These are phyloP conservation scores for Neopestalotiopsis rosae DNA, from an alignment of 2,329 filamentous ascomycete species.

Conservation along the genomic window DNA sequence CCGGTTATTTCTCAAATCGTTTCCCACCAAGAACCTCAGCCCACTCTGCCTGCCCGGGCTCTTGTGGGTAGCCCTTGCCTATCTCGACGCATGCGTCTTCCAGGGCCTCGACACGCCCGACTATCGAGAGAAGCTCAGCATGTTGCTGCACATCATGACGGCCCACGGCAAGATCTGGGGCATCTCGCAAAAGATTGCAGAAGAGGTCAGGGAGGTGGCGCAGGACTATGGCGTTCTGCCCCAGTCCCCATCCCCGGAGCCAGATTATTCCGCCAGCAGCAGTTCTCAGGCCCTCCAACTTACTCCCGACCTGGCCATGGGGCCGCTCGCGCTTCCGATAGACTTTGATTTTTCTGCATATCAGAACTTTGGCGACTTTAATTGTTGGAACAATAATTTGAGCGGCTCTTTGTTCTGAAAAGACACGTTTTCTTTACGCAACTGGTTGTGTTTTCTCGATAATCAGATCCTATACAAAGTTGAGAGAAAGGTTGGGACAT, in stretches of 20 bases:
- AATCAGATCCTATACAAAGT: too few species aligned
- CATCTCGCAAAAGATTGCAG: constrained; percentile 39
- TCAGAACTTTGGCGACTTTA: background rate
- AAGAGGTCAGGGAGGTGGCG: constrained; percentile 37
- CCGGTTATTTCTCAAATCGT: constrained; percentile 35
- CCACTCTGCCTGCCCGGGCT: constrained; percentile 31
- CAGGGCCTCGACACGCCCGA: constrained; percentile 35
- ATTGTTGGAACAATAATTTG: constrained; percentile 1
- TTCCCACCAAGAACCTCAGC: constrained; percentile 34
- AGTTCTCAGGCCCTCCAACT: background rate
- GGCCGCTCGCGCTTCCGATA: background rate
- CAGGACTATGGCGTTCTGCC: constrained; percentile 27
- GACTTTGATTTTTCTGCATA: background rate
- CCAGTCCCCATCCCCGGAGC: background rate
- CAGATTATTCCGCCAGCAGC: background rate
- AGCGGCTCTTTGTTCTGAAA: background rate
- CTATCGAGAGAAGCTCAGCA: constrained; percentile 38
- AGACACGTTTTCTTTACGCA: background rate
- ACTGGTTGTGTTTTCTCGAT: too few species aligned
- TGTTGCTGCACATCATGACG: constrained; percentile 35
- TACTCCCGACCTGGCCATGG: background rate
- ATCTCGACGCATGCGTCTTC: constrained; percentile 40
- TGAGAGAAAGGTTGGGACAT: too few species aligned
- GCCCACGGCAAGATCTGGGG: constrained; percentile 40
- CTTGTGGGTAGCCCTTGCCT: constrained; percentile 33